phyloP scores from a whole-genome alignment of 441 rosid genomes.

The Kokia cookei region DNA sequence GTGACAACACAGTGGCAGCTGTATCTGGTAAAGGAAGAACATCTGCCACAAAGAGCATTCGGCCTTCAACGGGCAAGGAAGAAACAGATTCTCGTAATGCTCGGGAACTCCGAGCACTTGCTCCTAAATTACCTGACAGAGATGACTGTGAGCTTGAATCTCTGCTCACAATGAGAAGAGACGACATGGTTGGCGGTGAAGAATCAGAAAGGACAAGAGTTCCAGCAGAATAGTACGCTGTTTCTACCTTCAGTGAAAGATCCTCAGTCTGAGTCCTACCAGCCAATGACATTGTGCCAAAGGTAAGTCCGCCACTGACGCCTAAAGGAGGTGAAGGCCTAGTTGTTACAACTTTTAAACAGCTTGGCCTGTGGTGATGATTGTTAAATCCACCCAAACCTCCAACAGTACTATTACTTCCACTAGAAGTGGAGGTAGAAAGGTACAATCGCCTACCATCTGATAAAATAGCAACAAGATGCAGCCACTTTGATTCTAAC shows the following conservation, averaged over 20 bases:
- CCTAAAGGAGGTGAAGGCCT: slow-evolving; percentile 96
- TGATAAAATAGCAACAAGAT: slow-evolving; percentile 84
- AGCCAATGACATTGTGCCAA: slow-evolving; percentile 75
- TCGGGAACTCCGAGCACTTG: slow-evolving; percentile 67
- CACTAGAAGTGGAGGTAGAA: slow-evolving; percentile 70
- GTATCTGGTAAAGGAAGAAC: slow-evolving; percentile 76
- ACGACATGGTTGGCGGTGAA: slow-evolving; percentile 80
- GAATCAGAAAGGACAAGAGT: slow-evolving; percentile 91
- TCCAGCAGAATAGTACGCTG: slow-evolving; percentile 80
- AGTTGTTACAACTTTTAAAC: slow-evolving; percentile 85
- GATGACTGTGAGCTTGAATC: slow-evolving; percentile 80
- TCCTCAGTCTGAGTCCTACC: slow-evolving; percentile 78
- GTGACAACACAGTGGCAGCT: slow-evolving; percentile 69
- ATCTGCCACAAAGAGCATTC: slow-evolving; percentile 96
- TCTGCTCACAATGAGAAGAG: slow-evolving; percentile 77
- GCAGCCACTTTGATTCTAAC: slow-evolving; percentile 88
- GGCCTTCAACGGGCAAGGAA: slow-evolving; percentile 91
- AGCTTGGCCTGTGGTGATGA: slow-evolving; percentile 56
- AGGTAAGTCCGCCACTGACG: slow-evolving; percentile 77
- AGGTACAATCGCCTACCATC: slow-evolving; percentile 98
- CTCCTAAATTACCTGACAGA: slow-evolving; percentile 46
- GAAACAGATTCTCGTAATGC: slow-evolving; percentile 80
- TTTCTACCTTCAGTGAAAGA: slow-evolving; percentile 77
- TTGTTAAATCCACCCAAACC: slow-evolving; percentile 63
- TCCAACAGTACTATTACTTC: slow-evolving; percentile 48